Base-by-base conservation (phyloP, 2,329 filamentous ascomycete species). In the Aspergillus ruber region DNA sequence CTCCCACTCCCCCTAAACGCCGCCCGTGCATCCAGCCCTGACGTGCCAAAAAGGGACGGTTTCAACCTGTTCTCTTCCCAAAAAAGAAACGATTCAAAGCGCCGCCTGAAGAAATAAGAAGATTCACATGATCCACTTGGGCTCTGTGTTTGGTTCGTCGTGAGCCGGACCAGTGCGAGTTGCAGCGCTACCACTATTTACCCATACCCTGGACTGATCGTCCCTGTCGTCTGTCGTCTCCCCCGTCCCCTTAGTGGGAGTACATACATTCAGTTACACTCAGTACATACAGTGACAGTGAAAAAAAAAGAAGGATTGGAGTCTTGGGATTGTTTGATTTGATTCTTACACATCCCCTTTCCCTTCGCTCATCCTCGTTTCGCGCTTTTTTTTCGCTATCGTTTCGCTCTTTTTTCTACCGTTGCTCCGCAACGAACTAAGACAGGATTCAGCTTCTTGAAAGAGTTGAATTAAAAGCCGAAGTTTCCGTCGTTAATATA, bases 341-440 rank as follows among this genome's bases (percentile, higher is more conserved):
- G 8, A 13, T 13, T 40, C 13, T 40, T 48, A 43, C 49, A 48
- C 27, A 33, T 42, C 42, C 39, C 47, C 48, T 47, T 45, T 23
- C 38, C 25, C 25, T 29, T 29, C 12, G 25, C 25, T 10, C 12
- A 4, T 29, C 25, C 25, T 29, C 25, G 10, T 29, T 29, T 29
- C 25, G 25, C 25, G 25, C 25, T 29, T 10, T 29, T 10, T 29
- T 29, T 29, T 29, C 25, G 25, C 25, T 12, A 12, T 29, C 25
- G 8, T 29, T 29, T 12, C 25, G 25, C 25, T 29, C 23, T 27
- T 27, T 27, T 9, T 29, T 53, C 50, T 47, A 55, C 42, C 44
- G 55, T 45, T 50, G 55, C 48, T 55, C 52, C 54, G 55, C 55
- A 58, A 57, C 53, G 50, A 29, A 52, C 52, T 52, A 35, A 35